Evolutionary conservation across 2,329 filamentous ascomycete genomes (phyloP).

Genomic region (Verticillium tricorpus): DNA sequence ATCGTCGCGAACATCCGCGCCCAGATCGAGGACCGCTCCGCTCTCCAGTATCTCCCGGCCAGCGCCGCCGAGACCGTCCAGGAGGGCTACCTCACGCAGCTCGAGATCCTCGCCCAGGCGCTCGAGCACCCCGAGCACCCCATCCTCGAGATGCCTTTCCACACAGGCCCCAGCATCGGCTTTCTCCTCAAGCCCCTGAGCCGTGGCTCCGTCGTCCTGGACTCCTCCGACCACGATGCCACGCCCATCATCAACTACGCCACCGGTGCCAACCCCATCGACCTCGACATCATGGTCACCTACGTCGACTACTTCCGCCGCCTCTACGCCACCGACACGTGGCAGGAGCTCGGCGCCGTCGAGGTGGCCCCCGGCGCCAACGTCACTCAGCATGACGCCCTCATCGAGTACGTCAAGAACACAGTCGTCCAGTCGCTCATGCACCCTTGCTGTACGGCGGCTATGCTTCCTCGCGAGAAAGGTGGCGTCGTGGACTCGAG

Average conservation of each 20-base stretch:
- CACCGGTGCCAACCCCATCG: conserved; percentile 28
- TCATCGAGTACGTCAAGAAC: conserved; percentile 18
- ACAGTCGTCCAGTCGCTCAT: conserved; percentile 30
- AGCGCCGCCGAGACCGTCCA: conserved; percentile 14
- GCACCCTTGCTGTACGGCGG: conserved; percentile 36
- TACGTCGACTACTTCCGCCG: conserved; percentile 24
- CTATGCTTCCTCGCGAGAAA: conserved; percentile 35
- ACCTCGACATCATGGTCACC: conserved; percentile 27
- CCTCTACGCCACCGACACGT: conserved; percentile 21
- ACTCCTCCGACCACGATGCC: conserved; percentile 16
- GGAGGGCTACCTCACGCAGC: conserved; percentile 20
- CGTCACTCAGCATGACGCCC: conserved; percentile 12
- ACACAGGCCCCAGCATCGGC: conserved; percentile 13
- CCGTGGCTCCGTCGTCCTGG: conserved; percentile 26
- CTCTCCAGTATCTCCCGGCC: conserved; percentile 13
- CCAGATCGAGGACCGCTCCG: conserved; percentile 17
- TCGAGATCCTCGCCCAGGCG: conserved; percentile 17
- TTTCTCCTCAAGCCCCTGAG: conserved; percentile 28
- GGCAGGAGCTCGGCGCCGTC: conserved; percentile 20
- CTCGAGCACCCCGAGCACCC: conserved; percentile 22
- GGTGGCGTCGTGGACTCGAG: conserved; percentile 30
- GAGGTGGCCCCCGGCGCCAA: conserved; percentile 23
- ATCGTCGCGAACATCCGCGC: conserved; percentile 18
- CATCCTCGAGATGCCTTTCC: conserved; percentile 25
- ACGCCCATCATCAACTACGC: conserved; percentile 27